phyloP scores from a whole-genome alignment of 2,329 filamentous ascomycete species.

The Xylaria sp. region DNA sequence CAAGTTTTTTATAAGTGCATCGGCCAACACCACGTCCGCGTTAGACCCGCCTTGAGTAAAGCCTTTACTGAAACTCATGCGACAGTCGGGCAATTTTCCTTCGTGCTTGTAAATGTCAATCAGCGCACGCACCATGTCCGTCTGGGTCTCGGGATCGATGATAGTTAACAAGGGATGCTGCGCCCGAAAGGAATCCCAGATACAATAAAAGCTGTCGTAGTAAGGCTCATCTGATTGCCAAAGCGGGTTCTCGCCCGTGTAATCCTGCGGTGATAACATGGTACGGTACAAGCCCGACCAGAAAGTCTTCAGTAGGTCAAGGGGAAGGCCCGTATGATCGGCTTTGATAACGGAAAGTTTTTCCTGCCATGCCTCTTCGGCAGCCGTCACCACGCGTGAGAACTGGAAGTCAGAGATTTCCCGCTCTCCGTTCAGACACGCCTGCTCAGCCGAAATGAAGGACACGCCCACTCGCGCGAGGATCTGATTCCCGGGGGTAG shows the following conservation, averaged over 20 bases:
- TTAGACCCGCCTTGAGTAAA: slow-evolving; percentile 82
- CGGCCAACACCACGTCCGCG: slow-evolving; percentile 75
- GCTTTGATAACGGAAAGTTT: slow-evolving; percentile 71
- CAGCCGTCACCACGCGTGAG: slow-evolving; percentile 61
- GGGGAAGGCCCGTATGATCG: slow-evolving; percentile 63
- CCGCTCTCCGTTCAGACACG: slow-evolving; percentile 73
- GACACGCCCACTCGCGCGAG: slow-evolving; percentile 77
- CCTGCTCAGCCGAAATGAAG: slow-evolving; percentile 73
- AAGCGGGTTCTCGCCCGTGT: slow-evolving; percentile 77
- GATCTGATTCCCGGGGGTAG: slow-evolving; percentile 58
- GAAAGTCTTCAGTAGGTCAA: slow-evolving; percentile 69
- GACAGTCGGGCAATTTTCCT: slow-evolving; percentile 75
- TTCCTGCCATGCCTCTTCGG: slow-evolving; percentile 68
- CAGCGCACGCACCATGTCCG: slow-evolving; percentile 75
- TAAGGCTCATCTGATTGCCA: slow-evolving; percentile 77
- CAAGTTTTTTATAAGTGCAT: slow-evolving; percentile 76
- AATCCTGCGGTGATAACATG: slow-evolving; percentile 78
- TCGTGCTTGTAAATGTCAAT: slow-evolving; percentile 76
- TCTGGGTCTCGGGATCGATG: slow-evolving; percentile 73
- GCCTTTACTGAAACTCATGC: slow-evolving; percentile 80
- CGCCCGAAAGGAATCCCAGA: slow-evolving; percentile 79
- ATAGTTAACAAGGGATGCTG: slow-evolving; percentile 78
- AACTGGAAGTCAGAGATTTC: slow-evolving; percentile 76
- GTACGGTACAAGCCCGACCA: slow-evolving; percentile 77
- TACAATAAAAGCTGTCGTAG: slow-evolving; percentile 74